Conservation (phyloP, 1,139 yeast species). For the Geotrichum reessii region DNA sequence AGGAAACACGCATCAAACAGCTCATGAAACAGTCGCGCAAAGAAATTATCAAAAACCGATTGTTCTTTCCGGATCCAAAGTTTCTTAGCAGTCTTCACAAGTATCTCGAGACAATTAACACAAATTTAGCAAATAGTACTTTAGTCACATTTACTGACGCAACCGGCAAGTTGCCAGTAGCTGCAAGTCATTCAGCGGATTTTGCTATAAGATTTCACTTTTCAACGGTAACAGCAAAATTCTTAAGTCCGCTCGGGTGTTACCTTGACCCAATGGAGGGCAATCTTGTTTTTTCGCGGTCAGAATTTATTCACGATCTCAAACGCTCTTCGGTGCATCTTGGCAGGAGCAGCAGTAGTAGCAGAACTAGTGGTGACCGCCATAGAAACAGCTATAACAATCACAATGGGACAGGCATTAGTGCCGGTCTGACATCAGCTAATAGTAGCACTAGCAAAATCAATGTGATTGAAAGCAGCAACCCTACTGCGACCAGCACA, state of each 20-base stretch:
- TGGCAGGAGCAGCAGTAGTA: background rate
- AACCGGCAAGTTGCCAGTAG: background rate
- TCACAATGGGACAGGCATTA: background rate
- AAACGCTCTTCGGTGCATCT: background rate
- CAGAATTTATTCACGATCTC: conserved; percentile 4
- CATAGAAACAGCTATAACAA: too few species aligned
- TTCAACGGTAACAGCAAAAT: conserved; percentile 26
- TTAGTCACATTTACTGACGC: conserved; percentile 4
- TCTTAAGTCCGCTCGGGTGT: conserved; percentile 24
- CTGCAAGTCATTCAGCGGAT: conserved; percentile 14
- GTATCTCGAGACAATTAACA: conserved; percentile 13
- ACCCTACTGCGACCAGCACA: background rate
- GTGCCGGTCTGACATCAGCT: background rate
- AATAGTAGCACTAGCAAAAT: background rate
- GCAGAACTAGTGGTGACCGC: background rate
- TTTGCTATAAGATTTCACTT: conserved; percentile 24
- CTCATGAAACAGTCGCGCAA: conserved; percentile 17
- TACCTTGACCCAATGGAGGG: conserved; percentile 3
- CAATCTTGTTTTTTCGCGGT: conserved; percentile 3
- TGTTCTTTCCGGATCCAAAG: conserved; percentile 24
- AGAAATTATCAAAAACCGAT: conserved; percentile 18
- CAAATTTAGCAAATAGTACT: conserved; percentile 11
- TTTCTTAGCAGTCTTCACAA: conserved; percentile 18
- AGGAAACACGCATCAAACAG: conserved; percentile 12
- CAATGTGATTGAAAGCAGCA: background rate